Conservation (phyloP, 352 stramenopile species). For the Peronospora destructor region DNA sequence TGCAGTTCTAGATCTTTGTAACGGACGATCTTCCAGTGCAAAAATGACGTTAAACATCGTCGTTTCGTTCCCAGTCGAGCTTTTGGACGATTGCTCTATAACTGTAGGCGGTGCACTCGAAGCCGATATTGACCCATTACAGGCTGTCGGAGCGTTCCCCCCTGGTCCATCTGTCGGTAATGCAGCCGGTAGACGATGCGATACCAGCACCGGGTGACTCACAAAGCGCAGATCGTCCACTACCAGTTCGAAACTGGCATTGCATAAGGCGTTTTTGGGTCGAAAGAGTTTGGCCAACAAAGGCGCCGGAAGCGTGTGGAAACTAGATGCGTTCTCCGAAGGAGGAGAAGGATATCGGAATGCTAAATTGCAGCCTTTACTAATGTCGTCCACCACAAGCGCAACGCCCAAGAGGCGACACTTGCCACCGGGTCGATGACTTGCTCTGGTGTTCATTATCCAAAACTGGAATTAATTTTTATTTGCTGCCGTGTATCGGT, state of each 20-base stretch:
- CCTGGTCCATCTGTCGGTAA: constrained; percentile 11
- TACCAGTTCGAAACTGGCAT: constrained; percentile 82
- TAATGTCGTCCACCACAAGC: constrained; percentile 85
- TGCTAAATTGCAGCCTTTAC: constrained; percentile 80
- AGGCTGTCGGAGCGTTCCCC: constrained; percentile 1
- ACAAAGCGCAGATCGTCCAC: constrained; percentile 85
- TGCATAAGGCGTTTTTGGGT: constrained; percentile 83
- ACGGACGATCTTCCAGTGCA: constrained; percentile 48
- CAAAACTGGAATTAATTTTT: too few species aligned
- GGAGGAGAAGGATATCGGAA: constrained; percentile 74
- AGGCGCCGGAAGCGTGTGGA: constrained; percentile 65
- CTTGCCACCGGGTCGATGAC: background rate
- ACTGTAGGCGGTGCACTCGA: constrained; percentile 9
- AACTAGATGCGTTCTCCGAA: constrained; percentile 52
- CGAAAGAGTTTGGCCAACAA: constrained; percentile 85
- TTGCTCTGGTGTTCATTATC: too few species aligned
- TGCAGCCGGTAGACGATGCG: constrained; percentile 24
- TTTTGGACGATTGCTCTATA: constrained; percentile 14
- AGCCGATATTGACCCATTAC: constrained; percentile 9
- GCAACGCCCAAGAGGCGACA: constrained; percentile 61
- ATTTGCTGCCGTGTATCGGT: too few species aligned
- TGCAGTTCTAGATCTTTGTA: constrained; percentile 8
- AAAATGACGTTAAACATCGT: constrained; percentile 89
- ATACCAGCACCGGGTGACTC: constrained; percentile 77
- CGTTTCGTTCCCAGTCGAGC: constrained; percentile 42